phyloP scores from a whole-genome alignment of 2,329 filamentous ascomycete species.

The Scytalidium sp. region DNA sequence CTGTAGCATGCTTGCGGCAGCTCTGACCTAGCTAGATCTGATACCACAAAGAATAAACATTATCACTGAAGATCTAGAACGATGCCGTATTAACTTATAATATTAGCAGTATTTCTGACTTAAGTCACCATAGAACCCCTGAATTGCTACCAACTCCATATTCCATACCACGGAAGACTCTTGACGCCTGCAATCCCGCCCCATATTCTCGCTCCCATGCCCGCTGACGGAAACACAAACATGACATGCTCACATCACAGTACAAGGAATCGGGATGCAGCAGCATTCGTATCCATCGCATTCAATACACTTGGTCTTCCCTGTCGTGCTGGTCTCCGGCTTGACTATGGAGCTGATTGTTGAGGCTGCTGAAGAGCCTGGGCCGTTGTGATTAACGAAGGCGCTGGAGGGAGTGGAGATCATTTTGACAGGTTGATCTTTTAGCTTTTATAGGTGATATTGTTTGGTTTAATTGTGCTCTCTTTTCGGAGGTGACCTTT shows the following conservation, averaged over 20 bases:
- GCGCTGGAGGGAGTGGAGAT: conserved; percentile 28
- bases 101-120: too few relatives aligned
- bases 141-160: too few relatives aligned
- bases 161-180: too few relatives aligned
- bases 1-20: too few relatives aligned
- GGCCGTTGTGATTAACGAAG: conserved; percentile 39
- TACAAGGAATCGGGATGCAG: conserved; percentile 51
- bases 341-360: conserved; percentile 50
- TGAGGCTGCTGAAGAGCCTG: conserved; percentile 45
- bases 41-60: too few relatives aligned
- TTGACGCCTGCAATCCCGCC: not conserved
- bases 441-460: not conserved
- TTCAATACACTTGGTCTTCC: conserved; percentile 46
- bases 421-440: conserved; percentile 19
- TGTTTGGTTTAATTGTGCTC: not conserved
- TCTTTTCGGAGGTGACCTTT: not conserved
- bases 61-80: too few relatives aligned
- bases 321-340: conserved; percentile 37
- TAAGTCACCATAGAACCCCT: too few relatives aligned
- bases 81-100: too few relatives aligned
- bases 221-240: not conserved
- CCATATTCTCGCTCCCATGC: not conserved
- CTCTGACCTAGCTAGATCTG: too few relatives aligned
- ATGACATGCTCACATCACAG: conserved; percentile 46
- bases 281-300: conserved; percentile 51